Evolutionary conservation across 1,284 basidiomycete genomes (phyloP).

Genomic region (Ganoderma lucidum): DNA sequence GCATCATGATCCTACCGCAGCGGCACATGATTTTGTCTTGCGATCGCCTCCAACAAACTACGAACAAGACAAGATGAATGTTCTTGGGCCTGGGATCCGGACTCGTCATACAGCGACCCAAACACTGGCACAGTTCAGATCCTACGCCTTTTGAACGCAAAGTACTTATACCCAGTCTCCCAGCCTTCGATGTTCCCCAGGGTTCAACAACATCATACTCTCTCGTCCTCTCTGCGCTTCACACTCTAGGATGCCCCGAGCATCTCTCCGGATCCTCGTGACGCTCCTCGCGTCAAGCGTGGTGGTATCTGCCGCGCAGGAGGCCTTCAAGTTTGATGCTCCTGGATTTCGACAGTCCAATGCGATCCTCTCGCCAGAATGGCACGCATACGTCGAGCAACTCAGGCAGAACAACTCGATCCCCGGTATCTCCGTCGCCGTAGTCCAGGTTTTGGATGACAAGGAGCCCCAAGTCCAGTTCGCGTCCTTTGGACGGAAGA

Average conservation of each 20-base stretch:
- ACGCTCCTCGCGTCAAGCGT: neutral
- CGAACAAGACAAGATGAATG: neutral
- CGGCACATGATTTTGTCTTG: no score
- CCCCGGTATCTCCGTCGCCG: constrained; percentile 33
- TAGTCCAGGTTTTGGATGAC: constrained; percentile 31
- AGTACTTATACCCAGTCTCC: no score
- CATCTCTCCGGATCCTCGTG: neutral
- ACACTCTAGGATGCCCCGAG: neutral
- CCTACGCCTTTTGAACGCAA: neutral
- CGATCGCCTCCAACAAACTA: no score
- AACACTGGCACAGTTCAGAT: neutral
- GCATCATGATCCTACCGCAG: no score
- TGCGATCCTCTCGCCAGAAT: constrained; percentile 15
- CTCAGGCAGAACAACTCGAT: constrained; percentile 27
- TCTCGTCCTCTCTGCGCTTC: neutral
- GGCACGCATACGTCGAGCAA: constrained; percentile 24
- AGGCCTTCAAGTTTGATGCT: neutral
- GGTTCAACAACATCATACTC: no score
- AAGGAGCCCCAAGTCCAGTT: constrained; percentile 16
- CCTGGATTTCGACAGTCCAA: neutral
- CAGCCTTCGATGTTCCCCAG: neutral
- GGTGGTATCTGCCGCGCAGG: neutral
- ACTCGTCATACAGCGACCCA: neutral
- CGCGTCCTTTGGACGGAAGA: constrained; percentile 34
- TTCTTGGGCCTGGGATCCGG: neutral